Percentiles rank a stretch among this genome's conserved stretches.
Conservation (phyloP, 1,139 yeast species). For the Yamadazyma dushanensis region DNA sequence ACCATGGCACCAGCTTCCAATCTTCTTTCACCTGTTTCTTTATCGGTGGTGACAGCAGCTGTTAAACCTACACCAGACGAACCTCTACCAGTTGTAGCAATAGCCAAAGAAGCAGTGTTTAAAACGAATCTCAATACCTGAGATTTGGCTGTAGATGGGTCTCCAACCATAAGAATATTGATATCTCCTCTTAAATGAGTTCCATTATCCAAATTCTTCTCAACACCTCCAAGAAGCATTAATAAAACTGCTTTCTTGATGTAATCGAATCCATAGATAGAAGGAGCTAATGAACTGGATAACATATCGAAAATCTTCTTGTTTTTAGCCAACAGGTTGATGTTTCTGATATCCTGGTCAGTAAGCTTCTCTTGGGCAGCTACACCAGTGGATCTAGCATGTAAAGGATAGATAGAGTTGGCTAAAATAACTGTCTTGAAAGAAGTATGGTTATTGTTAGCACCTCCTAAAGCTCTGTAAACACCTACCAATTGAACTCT, state of each 20-base stretch:
- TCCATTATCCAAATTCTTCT: slow-evolving; percentile 91
- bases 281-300: slow-evolving; percentile 89
- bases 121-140: slow-evolving; percentile 91
- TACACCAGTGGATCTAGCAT: slow-evolving; percentile 85
- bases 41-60: slow-evolving; percentile 96
- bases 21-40: slow-evolving; percentile 95
- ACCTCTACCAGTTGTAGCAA: slow-evolving; percentile 98
- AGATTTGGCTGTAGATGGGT: slow-evolving; percentile 97
- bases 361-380: slow-evolving; percentile 74
- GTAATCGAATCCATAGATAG: slow-evolving; percentile 90
- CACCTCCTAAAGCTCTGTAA: slow-evolving; percentile 88
- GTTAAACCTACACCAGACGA: slow-evolving; percentile 99
- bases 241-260: slow-evolving; percentile 89
- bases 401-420: slow-evolving; percentile 84
- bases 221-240: slow-evolving; percentile 92
- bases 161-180: slow-evolving; percentile 95
- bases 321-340: slow-evolving; percentile 70
- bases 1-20: slow-evolving; percentile 99
- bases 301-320: slow-evolving; percentile 74
- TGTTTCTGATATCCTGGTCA: slow-evolving; percentile 82
- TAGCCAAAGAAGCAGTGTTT: slow-evolving; percentile 92
- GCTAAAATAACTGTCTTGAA: slow-evolving; percentile 83
- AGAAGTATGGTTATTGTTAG: slow-evolving; percentile 60
- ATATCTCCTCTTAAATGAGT: slow-evolving; percentile 98
- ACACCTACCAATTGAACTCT: slow-evolving; percentile 94